phyloP scores from a whole-genome alignment of 176 grass and related monocot species.

The Tillandsia fasciculata region DNA sequence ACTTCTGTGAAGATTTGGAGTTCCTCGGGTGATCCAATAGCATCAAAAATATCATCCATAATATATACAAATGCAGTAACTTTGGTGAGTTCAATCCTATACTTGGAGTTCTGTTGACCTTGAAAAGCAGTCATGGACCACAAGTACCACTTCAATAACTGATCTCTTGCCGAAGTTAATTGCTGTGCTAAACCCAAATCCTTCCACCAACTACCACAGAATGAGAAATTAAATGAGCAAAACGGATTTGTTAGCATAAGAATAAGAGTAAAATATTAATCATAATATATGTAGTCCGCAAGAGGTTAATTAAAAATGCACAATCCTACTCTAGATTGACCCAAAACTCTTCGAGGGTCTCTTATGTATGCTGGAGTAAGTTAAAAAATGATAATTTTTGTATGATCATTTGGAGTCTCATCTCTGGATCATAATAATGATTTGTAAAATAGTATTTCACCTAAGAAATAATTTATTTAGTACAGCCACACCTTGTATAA shows the following conservation, averaged over 20 bases:
- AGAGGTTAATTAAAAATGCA: too few relatives aligned
- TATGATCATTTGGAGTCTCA: too few relatives aligned
- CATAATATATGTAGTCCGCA: background rate
- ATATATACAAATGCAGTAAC: slow-evolving; percentile 47
- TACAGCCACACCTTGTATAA: too few relatives aligned
- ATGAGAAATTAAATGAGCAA: background rate
- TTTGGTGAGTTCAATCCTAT: slow-evolving; percentile 43
- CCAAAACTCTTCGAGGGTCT: too few relatives aligned
- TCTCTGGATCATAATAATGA: too few relatives aligned
- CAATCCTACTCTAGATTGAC: too few relatives aligned
- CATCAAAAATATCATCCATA: slow-evolving; percentile 74
- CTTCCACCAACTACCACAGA: slow-evolving; percentile 45
- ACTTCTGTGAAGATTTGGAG: slow-evolving; percentile 35
- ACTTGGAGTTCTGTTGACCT: slow-evolving; percentile 25
- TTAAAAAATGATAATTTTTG: too few relatives aligned
- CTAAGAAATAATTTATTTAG: too few relatives aligned
- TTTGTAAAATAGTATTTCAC: too few relatives aligned
- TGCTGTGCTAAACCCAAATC: slow-evolving; percentile 26
- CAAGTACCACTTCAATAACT: slow-evolving; percentile 53
- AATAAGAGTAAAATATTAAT: background rate
- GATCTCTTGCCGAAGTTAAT: slow-evolving; percentile 24
- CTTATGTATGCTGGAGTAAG: too few relatives aligned
- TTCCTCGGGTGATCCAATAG: slow-evolving; percentile 37
- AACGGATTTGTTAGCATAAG: background rate
- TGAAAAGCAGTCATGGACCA: slow-evolving; percentile 33